A percentile compares a stretch with the other conserved stretches of the same genome.
phyloP scores from a whole-genome alignment of 768 basidiomycete genomes.

The Suillus bovinus region DNA sequence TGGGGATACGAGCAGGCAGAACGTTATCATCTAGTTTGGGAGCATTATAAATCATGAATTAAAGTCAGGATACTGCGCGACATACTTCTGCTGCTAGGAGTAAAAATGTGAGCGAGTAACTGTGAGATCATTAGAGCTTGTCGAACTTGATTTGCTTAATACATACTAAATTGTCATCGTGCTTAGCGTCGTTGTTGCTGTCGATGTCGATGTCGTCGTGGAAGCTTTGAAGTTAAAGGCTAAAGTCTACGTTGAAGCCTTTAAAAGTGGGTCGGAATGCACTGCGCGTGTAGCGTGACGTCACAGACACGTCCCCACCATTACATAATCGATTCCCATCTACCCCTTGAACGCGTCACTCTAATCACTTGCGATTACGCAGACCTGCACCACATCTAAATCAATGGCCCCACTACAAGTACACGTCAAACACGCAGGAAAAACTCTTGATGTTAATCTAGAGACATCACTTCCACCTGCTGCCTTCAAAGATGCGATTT shows the following conservation, averaged over 20 bases:
- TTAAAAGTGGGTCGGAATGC: background rate
- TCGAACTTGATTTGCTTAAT: background rate
- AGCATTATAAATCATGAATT: background rate
- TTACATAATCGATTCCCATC: conserved; percentile 35
- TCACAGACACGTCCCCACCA: conserved; percentile 13
- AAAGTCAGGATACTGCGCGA: background rate
- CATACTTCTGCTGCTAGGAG: conserved; percentile 74
- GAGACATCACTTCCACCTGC: conserved; percentile 68
- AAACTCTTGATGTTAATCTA: conserved; percentile 67
- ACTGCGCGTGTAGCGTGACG: conserved; percentile 29
- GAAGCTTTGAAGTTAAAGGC: background rate
- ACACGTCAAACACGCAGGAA: conserved; percentile 89
- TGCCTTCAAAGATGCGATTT: conserved; percentile 83
- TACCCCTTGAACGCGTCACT: conserved; percentile 15
- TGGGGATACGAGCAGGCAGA: conserved; percentile 81
- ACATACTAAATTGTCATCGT: conserved; percentile 53
- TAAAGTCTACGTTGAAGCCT: background rate
- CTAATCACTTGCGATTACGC: conserved; percentile 7
- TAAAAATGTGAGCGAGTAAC: conserved; percentile 79
- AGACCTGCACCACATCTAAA: conserved; percentile 12
- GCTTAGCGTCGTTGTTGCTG: conserved; percentile 2
- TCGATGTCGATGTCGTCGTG: background rate
- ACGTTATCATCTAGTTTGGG: conserved; percentile 68
- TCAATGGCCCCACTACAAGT: conserved; percentile 71
- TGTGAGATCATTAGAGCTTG: conserved; percentile 25